Percentiles rank a stretch among this genome's conserved stretches.
Conservation (phyloP, 1,284 basidiomycete species). For the Ustilago cynodontis region DNA sequence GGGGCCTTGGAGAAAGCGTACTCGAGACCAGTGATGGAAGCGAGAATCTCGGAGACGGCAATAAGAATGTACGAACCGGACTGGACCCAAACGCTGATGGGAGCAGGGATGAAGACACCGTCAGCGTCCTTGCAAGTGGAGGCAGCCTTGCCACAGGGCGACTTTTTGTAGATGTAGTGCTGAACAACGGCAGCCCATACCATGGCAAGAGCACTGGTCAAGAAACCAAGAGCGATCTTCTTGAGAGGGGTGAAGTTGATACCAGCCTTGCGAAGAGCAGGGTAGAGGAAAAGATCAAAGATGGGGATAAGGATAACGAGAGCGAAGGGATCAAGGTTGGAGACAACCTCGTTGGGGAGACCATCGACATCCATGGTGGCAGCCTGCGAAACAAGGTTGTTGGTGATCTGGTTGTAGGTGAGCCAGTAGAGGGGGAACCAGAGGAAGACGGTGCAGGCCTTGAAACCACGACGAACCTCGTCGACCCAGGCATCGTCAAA, state of each 20-base stretch:
- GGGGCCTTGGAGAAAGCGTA: conserved; percentile 83
- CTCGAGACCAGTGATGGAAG: conserved; percentile 82
- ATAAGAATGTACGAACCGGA: conserved; percentile 72
- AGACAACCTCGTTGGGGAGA: conserved; percentile 81
- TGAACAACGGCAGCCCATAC: conserved; percentile 76
- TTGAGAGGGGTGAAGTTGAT: conserved; percentile 75
- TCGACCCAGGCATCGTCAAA: conserved; percentile 78
- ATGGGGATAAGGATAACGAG: conserved; percentile 72
- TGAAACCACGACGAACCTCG: conserved; percentile 83
- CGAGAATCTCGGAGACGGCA: conserved; percentile 77
- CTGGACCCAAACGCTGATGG: conserved; percentile 71
- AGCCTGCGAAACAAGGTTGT: conserved; percentile 77
- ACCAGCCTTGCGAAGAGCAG: conserved; percentile 76
- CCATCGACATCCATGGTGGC: conserved; percentile 76
- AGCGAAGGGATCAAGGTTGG: conserved; percentile 81
- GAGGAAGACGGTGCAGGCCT: conserved; percentile 84
- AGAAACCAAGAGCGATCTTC: conserved; percentile 81
- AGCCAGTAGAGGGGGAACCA: conserved; percentile 76
- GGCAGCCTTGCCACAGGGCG: conserved; percentile 73
- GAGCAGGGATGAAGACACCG: conserved; percentile 47
- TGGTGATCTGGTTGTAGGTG: conserved; percentile 73
- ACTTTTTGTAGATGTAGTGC: conserved; percentile 73
- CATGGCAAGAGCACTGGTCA: conserved; percentile 74
- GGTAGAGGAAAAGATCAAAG: conserved; percentile 77
- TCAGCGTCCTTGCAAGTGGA: conserved; percentile 65